Evolutionary conservation across 495 filamentous ascomycete species (phyloP).

Genomic region (Hypoxylon fuscum): DNA sequence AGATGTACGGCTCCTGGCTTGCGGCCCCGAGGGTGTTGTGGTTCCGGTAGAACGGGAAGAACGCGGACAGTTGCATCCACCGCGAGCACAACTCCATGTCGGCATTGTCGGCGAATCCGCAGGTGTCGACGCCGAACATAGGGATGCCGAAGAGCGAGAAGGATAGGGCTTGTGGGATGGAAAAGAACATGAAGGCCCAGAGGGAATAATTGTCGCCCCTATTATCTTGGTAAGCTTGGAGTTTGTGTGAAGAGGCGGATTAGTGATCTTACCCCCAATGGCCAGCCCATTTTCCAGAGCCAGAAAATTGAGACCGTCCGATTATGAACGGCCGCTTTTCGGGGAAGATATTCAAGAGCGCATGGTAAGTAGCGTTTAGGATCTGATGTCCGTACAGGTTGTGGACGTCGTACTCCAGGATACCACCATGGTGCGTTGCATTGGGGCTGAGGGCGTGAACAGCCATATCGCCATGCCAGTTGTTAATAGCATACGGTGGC

Average conservation of each 20-base stretch:
- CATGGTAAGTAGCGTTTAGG: constrained; percentile 81
- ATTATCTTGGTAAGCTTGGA: constrained; percentile 4
- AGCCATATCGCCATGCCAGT: constrained; percentile 78
- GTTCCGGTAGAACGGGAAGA: constrained; percentile 91
- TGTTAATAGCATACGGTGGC: constrained; percentile 84
- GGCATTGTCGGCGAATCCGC: constrained; percentile 78
- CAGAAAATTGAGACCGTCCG: constrained; percentile 82
- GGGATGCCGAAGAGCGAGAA: constrained; percentile 86
- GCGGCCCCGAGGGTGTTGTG: constrained; percentile 73
- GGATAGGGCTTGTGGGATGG: constrained; percentile 81
- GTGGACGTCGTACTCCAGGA: constrained; percentile 82
- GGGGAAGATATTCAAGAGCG: constrained; percentile 68
- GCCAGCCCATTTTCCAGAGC: constrained; percentile 80
- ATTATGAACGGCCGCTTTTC: constrained; percentile 86
- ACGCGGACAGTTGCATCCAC: constrained; percentile 88
- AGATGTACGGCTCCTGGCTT: constrained; percentile 79
- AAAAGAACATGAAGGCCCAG: constrained; percentile 77
- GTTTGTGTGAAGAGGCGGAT: background rate
- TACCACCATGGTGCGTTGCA: constrained; percentile 77
- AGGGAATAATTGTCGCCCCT: constrained; percentile 76
- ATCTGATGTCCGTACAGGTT: constrained; percentile 80
- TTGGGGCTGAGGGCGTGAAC: constrained; percentile 80
- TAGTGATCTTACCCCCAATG: constrained; percentile 72
- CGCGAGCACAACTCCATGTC: constrained; percentile 81
- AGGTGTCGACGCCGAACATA: constrained; percentile 87